phyloP scores from a whole-genome alignment of 2,329 filamentous ascomycete species.

The Aspergillus tubingensis region DNA sequence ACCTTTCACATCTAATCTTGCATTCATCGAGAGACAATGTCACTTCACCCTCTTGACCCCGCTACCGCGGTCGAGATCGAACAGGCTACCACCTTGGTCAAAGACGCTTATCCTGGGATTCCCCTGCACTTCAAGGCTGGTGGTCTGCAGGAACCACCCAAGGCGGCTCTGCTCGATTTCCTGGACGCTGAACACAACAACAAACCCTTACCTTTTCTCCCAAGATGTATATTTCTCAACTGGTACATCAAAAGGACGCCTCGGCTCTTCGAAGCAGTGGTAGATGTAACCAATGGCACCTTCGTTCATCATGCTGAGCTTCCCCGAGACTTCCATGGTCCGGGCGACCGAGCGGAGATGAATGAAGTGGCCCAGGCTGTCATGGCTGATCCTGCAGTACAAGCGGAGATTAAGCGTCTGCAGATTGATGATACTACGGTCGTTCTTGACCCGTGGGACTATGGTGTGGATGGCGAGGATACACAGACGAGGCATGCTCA shows the following conservation, averaged over 20 bases:
- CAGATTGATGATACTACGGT: background rate
- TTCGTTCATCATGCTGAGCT: background rate
- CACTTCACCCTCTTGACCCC: background rate
- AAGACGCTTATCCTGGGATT: background rate
- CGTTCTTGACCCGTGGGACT: conserved; percentile 8
- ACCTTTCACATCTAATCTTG: no score
- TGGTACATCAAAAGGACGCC: background rate
- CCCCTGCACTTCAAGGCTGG: background rate
- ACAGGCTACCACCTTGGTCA: background rate
- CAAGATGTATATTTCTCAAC: background rate
- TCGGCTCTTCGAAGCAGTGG: background rate
- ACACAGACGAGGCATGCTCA: background rate
- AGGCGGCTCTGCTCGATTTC: background rate
- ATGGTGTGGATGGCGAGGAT: background rate
- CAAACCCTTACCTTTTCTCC: background rate
- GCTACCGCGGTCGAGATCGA: background rate
- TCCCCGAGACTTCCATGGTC: background rate
- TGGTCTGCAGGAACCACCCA: background rate
- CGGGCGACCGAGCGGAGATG: background rate
- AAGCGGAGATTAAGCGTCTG: background rate
- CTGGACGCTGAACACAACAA: background rate
- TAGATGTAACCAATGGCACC: background rate
- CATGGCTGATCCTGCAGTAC: background rate
- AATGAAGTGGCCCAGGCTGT: background rate
- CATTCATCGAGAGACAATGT: background rate